Conservation (phyloP, 129 eudicot species). For the Sambucus nigra region DNA sequence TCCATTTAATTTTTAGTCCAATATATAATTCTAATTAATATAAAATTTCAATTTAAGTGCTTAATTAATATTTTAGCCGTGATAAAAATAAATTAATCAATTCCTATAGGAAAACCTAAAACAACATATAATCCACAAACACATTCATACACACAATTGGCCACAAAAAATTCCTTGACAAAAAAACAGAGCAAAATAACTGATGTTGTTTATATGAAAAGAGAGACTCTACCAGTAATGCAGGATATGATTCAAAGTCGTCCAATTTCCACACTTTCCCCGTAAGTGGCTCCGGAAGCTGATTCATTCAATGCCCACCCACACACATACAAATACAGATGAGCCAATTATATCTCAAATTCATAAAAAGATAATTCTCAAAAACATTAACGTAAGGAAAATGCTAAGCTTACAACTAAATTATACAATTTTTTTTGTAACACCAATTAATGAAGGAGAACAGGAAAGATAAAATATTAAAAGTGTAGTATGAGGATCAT, state of each 20-base stretch:
- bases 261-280: slow-evolving; percentile 70
- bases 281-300: slow-evolving; percentile 89
- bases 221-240: slow-evolving; percentile 54
- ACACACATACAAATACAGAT: slow-evolving; percentile 6
- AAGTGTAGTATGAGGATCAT: no score
- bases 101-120: neutral
- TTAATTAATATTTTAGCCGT: no score
- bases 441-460: no score
- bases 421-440: no score
- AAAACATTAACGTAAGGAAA: neutral
- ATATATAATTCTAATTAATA: no score
- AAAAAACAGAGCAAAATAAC: neutral
- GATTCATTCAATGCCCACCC: slow-evolving; percentile 8
- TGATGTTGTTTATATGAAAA: neutral
- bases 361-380: neutral
- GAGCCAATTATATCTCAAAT: neutral
- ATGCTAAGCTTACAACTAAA: no score
- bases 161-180: neutral
- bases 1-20: no score
- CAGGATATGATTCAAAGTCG: slow-evolving; percentile 77
- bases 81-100: no score
- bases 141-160: neutral
- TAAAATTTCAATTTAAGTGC: no score
- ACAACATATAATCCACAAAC: neutral
- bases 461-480: no score